Conservation (phyloP, 345 rosid genomes). For the Corymbia maculata region DNA sequence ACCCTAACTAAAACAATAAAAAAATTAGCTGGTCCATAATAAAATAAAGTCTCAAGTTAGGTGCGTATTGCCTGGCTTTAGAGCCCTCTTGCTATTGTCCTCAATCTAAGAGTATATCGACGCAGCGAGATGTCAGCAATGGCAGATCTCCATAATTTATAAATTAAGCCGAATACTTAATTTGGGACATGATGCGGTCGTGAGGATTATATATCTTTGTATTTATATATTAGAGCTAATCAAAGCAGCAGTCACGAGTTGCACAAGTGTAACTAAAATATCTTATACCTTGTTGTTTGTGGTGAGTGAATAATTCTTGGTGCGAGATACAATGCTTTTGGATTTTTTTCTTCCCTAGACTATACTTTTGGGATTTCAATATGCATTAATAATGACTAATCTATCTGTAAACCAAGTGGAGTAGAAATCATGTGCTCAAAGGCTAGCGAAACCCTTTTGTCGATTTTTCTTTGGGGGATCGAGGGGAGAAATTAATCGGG, state of each 20-base stretch:
- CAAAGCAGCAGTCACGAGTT: not conserved
- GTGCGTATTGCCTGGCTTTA: not conserved
- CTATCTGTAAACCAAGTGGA: not conserved
- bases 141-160: not conserved
- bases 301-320: not conserved
- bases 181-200: not conserved
- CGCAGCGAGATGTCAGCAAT: not conserved
- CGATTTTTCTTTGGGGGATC: not conserved
- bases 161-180: not conserved
- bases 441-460: not conserved
- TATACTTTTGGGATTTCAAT: not conserved
- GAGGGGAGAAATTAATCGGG: not conserved
- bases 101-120: not conserved
- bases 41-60: not conserved
- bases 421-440: not conserved
- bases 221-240: not conserved
- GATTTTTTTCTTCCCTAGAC: not conserved
- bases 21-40: not conserved
- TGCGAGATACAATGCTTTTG: not conserved
- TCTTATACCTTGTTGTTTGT: not conserved
- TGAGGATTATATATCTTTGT: not conserved
- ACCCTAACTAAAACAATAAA: not conserved
- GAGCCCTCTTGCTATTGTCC: not conserved
- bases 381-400: not conserved
- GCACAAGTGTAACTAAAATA: not conserved